Conservation (phyloP, 352 stramenopile species). For the Chrysophaeum taylorii region DNA sequence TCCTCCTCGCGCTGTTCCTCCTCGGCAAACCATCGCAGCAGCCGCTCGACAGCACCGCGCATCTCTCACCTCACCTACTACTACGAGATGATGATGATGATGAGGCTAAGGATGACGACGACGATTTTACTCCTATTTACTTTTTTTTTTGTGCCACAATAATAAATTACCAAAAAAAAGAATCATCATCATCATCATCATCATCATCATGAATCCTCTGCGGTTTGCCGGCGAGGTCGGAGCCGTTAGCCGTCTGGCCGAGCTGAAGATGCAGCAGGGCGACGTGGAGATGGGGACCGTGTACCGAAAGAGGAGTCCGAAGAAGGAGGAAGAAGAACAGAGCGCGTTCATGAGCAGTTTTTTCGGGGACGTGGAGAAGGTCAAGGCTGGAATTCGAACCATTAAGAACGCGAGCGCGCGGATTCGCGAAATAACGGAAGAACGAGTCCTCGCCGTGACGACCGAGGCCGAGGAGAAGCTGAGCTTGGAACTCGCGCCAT, state of each 20-base stretch:
- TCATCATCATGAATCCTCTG: too few relatives aligned
- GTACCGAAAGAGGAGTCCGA: too few relatives aligned
- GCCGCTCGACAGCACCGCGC: background rate
- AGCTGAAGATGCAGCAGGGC: too few relatives aligned
- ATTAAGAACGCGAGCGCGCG: constrained; percentile 76
- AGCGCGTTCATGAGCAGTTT: constrained; percentile 91
- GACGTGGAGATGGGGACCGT: too few relatives aligned
- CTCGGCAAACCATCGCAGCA: background rate
- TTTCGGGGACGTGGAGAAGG: constrained; percentile 84
- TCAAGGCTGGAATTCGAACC: constrained; percentile 78
- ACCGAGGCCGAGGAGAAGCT: constrained; percentile 77
- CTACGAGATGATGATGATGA: background rate
- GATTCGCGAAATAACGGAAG: constrained; percentile 81
- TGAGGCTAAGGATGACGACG: constrained; percentile 35
- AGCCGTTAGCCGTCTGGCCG: too few relatives aligned
- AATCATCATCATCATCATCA: too few relatives aligned
- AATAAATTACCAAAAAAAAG: too few relatives aligned
- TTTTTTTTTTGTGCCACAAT: too few relatives aligned
- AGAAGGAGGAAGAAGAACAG: too few relatives aligned
- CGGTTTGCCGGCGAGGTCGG: too few relatives aligned
- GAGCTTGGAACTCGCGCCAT: constrained; percentile 67
- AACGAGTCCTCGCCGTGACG: constrained; percentile 76
- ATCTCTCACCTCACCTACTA: background rate
- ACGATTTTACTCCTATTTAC: too few relatives aligned
- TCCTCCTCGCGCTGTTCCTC: background rate